Evolutionary conservation across 768 basidiomycete genomes (phyloP), one percentile per base, ranked within the genome.

Genomic region (Cubamyces lactineus): DNA sequence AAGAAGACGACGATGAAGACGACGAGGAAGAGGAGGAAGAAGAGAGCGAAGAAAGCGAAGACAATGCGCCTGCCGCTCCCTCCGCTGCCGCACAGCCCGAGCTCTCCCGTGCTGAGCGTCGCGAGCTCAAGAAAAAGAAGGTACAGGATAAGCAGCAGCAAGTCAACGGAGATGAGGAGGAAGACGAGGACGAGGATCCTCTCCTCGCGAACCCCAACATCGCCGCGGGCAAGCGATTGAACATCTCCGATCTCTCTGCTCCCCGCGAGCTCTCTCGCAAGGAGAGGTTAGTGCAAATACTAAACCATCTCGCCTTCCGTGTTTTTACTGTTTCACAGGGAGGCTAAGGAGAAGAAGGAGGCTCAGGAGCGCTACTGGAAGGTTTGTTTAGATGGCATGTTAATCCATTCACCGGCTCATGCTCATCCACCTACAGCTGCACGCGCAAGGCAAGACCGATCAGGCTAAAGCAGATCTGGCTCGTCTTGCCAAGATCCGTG

Each of bases 271-370:
- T 87, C 24, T 76, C 85, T 34, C 80, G 92, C 61, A 78, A 84
- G 55, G 91, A 92, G 72, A 81, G 85, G 91, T 86, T 62, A 28
- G 76, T 53, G 17, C 19, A 5, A 2, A 4, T 11, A 6, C 40
- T 8, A 12, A 0, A 15, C 17, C 34, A 6, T 52, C n/a, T n/a
- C 13, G 8, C 39, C 19, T 40, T 48, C 17, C 28, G 17, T 30
- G 23, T n/a, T 17, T 52, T 50, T 48, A 57, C 24, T 3, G 24
- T 30, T 2, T 9, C 19, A 2, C 63, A 95, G 95, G 66, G 96
- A 97, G 71, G 88, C 87, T 71, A 94, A 95, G 72, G 94, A 96
- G 75, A 95, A 94, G 78, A 83, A 90, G 69, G 94, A 94, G 1
- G 92, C 94, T 1, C 85, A 92, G 71, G 92, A 94, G 26, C 79